Evolutionary conservation across 31 red algal species (phyloP).

Genomic region (Endocladia muricata): DNA sequence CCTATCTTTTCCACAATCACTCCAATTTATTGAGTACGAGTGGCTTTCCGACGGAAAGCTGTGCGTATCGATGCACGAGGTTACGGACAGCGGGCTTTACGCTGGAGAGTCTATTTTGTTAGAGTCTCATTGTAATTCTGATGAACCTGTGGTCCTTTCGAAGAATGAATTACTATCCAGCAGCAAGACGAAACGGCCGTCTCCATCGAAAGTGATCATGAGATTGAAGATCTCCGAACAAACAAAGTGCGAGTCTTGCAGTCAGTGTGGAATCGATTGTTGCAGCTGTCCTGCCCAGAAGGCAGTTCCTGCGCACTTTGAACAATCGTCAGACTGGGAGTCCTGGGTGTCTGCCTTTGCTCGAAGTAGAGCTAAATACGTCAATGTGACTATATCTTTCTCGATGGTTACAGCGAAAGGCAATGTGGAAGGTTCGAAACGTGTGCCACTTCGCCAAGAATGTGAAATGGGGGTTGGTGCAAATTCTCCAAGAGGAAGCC

Average conservation of each 20-base stretch:
- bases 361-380: neutral
- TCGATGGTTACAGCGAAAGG: neutral
- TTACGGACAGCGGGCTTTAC: conserved; percentile 8
- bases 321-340: conserved; percentile 2
- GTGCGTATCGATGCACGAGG: conserved; percentile 16
- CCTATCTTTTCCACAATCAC: conserved; percentile 11
- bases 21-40: conserved; percentile 48
- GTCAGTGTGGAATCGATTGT: too few species aligned
- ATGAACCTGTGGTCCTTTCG: neutral
- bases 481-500: neutral
- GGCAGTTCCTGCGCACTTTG: too few species aligned
- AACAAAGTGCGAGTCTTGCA: too few species aligned
- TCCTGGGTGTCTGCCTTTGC: conserved; percentile 14
- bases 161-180: neutral
- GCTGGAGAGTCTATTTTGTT: conserved; percentile 14
- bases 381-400: neutral
- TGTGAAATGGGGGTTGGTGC: conserved; percentile 18
- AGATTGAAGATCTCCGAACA: too few species aligned
- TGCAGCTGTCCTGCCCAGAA: too few species aligned
- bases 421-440: neutral
- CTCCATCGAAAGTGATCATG: neutral
- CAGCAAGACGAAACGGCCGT: neutral
- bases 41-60: conserved; percentile 46
- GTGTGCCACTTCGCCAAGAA: neutral
- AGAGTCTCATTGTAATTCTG: neutral